Evolutionary conservation across 352 stramenopile genomes (phyloP), one percentile per base, ranked within the genome.

Genomic region (Phytopythium montanum): DNA sequence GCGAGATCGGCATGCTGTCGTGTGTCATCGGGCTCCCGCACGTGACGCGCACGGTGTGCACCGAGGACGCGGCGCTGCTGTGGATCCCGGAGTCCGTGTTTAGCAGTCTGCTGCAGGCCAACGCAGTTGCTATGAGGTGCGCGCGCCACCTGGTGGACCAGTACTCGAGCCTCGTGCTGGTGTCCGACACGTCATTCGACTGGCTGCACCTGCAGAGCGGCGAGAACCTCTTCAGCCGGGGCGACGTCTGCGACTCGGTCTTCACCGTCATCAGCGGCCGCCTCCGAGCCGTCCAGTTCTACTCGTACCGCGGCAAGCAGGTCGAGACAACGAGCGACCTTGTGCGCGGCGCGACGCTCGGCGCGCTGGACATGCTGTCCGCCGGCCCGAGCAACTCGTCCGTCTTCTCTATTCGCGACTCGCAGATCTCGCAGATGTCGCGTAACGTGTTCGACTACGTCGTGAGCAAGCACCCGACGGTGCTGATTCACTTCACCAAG

Each of bases 351-450:
- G 82, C 86, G 10, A 94, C 86, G 7, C 65, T 95, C 1, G 84
- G 86, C 38, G 86, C 81, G 12, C 72, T 95, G 66, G 86, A 95
- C 55, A 93, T 95, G 86, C 69, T 95, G 12, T 76, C 82, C 3
- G 73, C 81, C 21, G 76, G 77, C 18, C 67, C 76, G 21, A 91
- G 81, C 54, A 88, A 91, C 44, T 90, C 84, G 13, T 90, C 84
- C 0, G 86, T 95, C 29, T 94, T 93, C 70, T 84, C 86, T 5
- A 85, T 93, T 52, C 86, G 86, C 31, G 86, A 95, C 59, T 95
- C 82, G 0, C 82, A 94, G 54, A 92, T 95, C 48, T 87, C 84
- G n/a, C 76, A 92, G 51, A 95, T 95, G 86, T 86, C 86, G 2
- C 74, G 85, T 10, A 87, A 85, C 54, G 84, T 95, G 25, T 94